These are phyloP conservation scores for Fomitopsis pinicola DNA, from an alignment of 1,284 basidiomycete genomes.

Conservation along the genomic window DNA sequence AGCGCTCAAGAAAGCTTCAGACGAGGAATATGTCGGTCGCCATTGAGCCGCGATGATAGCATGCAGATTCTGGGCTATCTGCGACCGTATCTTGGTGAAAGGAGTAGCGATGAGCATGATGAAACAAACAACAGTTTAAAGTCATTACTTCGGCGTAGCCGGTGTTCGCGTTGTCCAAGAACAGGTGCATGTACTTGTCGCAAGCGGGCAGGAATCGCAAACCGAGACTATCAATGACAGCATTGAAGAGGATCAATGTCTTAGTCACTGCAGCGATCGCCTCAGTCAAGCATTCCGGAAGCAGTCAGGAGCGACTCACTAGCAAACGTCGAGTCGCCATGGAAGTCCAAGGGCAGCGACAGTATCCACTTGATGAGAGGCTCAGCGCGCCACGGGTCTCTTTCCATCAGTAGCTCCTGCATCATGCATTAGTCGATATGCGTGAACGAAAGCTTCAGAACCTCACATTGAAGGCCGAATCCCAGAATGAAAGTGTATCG, in stretches of 20 bases:
- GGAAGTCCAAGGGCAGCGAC: slow-evolving; percentile 75
- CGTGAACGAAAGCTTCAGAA: not conserved
- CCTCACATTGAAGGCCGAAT: slow-evolving; percentile 56
- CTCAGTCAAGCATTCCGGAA: not conserved
- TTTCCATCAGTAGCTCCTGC: slow-evolving; percentile 62
- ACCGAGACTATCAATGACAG: slow-evolving; percentile 56
- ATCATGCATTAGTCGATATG: slow-evolving; percentile 4
- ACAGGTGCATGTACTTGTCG: slow-evolving; percentile 64
- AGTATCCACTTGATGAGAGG: slow-evolving; percentile 80
- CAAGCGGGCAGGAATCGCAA: slow-evolving; percentile 63
- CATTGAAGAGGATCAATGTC: slow-evolving; percentile 54
- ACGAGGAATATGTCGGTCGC: slow-evolving; percentile 73
- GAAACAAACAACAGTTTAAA: not conserved
- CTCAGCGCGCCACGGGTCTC: slow-evolving; percentile 84
- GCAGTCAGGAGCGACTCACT: slow-evolving; percentile 43
- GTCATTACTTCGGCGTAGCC: slow-evolving; percentile 75
- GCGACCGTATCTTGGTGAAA: slow-evolving; percentile 50
- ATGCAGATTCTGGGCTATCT: slow-evolving; percentile 69
- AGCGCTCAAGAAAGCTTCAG: slow-evolving; percentile 59
- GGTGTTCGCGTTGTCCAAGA: slow-evolving; percentile 76
- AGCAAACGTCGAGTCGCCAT: slow-evolving; percentile 71
- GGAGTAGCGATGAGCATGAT: slow-evolving; percentile 1
- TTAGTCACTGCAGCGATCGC: slow-evolving; percentile 56
- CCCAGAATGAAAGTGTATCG: slow-evolving; percentile 79
- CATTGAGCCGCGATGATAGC: slow-evolving; percentile 61